phyloP scores from a whole-genome alignment of 352 stramenopile genomes.

The Phytopythium sindhum region DNA sequence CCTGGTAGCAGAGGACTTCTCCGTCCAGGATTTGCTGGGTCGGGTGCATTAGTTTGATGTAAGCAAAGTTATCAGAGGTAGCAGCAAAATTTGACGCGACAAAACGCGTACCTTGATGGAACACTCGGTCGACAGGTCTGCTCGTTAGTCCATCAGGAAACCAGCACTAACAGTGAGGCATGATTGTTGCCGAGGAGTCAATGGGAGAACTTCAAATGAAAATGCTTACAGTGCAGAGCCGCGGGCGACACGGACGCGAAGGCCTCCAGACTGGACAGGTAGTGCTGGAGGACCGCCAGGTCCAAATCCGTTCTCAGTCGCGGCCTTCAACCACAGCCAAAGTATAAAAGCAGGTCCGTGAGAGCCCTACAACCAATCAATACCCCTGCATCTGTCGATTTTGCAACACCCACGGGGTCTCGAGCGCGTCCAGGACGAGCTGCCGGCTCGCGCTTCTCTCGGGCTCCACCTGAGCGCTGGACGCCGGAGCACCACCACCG shows the following conservation, averaged over 20 bases:
- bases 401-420: constrained; percentile 37
- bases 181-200: background rate
- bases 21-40: constrained; percentile 49
- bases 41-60: background rate
- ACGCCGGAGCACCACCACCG: background rate
- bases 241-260: constrained; percentile 33
- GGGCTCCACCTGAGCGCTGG: background rate
- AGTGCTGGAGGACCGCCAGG: constrained; percentile 47
- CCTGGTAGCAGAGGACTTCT: constrained; percentile 68
- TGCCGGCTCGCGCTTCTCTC: constrained; percentile 23
- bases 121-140: constrained; percentile 62
- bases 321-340: constrained; percentile 16
- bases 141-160: background rate
- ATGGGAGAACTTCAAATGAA: background rate
- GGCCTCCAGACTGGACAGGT: constrained; percentile 35
- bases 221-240: constrained; percentile 45
- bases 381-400: too few species aligned
- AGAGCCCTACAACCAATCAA: background rate
- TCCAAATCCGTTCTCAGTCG: constrained; percentile 61
- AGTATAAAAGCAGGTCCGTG: background rate
- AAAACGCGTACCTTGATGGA: constrained; percentile 39
- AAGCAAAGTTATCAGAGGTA: background rate
- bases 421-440: constrained; percentile 41
- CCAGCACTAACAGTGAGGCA: background rate
- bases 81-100: too few species aligned